These are phyloP conservation scores for Globisporangium middletonii DNA, from an alignment of 352 stramenopile genomes.

Conservation along the genomic window DNA sequence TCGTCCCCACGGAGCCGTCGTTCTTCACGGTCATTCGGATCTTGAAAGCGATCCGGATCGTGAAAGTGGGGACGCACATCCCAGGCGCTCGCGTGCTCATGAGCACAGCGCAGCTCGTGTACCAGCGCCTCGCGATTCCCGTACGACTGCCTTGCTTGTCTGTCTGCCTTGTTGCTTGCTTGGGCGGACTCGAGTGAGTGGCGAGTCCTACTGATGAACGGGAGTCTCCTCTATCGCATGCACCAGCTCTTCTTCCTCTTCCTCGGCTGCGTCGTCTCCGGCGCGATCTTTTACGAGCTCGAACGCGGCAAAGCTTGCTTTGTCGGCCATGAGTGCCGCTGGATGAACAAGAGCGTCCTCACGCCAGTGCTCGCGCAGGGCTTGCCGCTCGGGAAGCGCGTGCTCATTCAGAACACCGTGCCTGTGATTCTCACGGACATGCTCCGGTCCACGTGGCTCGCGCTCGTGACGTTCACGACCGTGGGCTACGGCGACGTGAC, in stretches of 20 bases:
- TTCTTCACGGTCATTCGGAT: conserved; percentile 38
- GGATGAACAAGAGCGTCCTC: conserved; percentile 35
- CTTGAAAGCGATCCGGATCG: conserved; percentile 36
- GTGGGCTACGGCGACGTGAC: conserved; percentile 46
- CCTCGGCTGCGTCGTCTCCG: conserved; percentile 28
- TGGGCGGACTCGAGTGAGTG: too few relatives aligned
- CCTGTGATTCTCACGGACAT: conserved; percentile 33
- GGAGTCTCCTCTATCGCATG: background rate
- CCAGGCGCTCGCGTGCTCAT: conserved; percentile 29
- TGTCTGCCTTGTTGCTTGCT: too few relatives aligned
- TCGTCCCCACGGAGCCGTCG: conserved; percentile 28
- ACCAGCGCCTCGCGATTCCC: conserved; percentile 28
- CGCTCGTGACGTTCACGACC: conserved; percentile 41
- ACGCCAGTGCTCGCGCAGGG: conserved; percentile 22
- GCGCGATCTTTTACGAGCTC: conserved; percentile 39
- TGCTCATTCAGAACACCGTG: conserved; percentile 34
- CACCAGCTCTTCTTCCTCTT: conserved; percentile 50
- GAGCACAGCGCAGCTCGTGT: conserved; percentile 26
- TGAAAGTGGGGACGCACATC: conserved; percentile 43
- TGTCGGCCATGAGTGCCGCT: conserved; percentile 23
- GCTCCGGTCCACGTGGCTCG: conserved; percentile 42
- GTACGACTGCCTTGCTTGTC: conserved; percentile 12
- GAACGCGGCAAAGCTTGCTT: conserved; percentile 40
- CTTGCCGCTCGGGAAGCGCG: conserved; percentile 24
- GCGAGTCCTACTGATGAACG: too few relatives aligned